Percentiles rank a stretch among this genome's conserved stretches.
Conservation (phyloP, 176 grass and related monocot genomes). For the Triticum monococcum region DNA sequence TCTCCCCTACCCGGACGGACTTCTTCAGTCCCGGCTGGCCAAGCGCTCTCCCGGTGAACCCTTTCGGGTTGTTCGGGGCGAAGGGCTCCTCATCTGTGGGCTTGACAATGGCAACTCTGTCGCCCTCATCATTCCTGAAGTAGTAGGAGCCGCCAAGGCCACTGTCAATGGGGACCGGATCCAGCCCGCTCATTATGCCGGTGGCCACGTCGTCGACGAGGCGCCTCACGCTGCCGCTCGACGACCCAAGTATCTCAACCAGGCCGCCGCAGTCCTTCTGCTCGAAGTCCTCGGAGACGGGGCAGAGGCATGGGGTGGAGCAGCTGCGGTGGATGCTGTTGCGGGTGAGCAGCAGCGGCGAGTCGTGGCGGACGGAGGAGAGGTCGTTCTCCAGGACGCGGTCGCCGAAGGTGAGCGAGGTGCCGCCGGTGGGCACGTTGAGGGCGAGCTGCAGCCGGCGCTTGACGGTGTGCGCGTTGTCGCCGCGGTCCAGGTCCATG, state of each 20-base stretch:
- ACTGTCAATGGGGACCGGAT: conserved; percentile 56
- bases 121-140: conserved; percentile 54
- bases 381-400: conserved; percentile 70
- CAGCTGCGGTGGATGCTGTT: conserved; percentile 75
- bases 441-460: conserved; percentile 68
- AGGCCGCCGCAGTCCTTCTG: conserved; percentile 46
- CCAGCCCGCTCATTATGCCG: conserved; percentile 57
- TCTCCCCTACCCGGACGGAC: conserved; percentile 82
- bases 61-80: conserved; percentile 78
- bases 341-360: conserved; percentile 68
- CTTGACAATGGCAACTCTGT: conserved; percentile 82
- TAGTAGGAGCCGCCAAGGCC: conserved; percentile 86
- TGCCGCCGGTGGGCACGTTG: conserved; percentile 75
- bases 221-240: conserved; percentile 44
- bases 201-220: conserved; percentile 63
- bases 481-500: conserved; percentile 72
- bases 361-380: conserved; percentile 51
- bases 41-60: conserved; percentile 69
- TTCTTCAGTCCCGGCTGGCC: conserved; percentile 78
- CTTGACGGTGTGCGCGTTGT: conserved; percentile 79
- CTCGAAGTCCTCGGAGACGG: conserved; percentile 54
- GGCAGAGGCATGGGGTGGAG: conserved; percentile 79
- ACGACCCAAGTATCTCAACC: conserved; percentile 66
- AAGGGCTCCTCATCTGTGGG: conserved; percentile 85
- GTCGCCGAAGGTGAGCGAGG: conserved; percentile 79